These are phyloP conservation scores for Hirsutella minnesotensis DNA, from an alignment of 2,329 filamentous ascomycete species.

Conservation along the genomic window DNA sequence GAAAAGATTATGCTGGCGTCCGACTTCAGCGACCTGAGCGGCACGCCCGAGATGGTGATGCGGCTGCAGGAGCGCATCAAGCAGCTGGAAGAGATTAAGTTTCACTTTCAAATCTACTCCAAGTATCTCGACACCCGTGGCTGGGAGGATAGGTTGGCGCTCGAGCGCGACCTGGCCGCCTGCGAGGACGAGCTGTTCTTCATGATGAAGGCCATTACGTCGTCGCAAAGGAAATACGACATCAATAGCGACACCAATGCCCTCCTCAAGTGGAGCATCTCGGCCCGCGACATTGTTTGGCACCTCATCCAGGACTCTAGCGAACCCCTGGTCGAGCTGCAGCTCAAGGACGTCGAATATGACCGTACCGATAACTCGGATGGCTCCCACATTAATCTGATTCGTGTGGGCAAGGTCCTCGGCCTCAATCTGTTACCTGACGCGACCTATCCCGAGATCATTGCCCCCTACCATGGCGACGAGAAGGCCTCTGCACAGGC, in stretches of 20 bases:
- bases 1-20: slow-evolving; percentile 99
- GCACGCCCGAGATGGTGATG: slow-evolving; percentile 85
- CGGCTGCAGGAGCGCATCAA: slow-evolving; percentile 85
- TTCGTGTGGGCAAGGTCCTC: slow-evolving; percentile 78
- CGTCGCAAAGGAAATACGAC: slow-evolving; percentile 81
- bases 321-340: slow-evolving; percentile 83
- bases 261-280: slow-evolving; percentile 81
- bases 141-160: slow-evolving; percentile 79
- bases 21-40: slow-evolving; percentile 92
- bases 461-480: slow-evolving; percentile 73
- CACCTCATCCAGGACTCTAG: slow-evolving; percentile 81
- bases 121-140: slow-evolving; percentile 77
- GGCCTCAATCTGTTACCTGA: slow-evolving; percentile 84
- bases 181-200: slow-evolving; percentile 98
- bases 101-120: slow-evolving; percentile 87
- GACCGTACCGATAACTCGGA: slow-evolving; percentile 95
- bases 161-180: slow-evolving; percentile 78
- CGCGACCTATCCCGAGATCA: slow-evolving; percentile 91
- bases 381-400: slow-evolving; percentile 85
- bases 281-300: slow-evolving; percentile 94
- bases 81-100: slow-evolving; percentile 91
- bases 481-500: slow-evolving; percentile 31
- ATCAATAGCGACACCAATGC: slow-evolving; percentile 59
- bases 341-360: slow-evolving; percentile 82
- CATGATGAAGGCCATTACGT: slow-evolving; percentile 99